phyloP scores from a whole-genome alignment of 768 basidiomycete species.

The Scleroderma citrinum region DNA sequence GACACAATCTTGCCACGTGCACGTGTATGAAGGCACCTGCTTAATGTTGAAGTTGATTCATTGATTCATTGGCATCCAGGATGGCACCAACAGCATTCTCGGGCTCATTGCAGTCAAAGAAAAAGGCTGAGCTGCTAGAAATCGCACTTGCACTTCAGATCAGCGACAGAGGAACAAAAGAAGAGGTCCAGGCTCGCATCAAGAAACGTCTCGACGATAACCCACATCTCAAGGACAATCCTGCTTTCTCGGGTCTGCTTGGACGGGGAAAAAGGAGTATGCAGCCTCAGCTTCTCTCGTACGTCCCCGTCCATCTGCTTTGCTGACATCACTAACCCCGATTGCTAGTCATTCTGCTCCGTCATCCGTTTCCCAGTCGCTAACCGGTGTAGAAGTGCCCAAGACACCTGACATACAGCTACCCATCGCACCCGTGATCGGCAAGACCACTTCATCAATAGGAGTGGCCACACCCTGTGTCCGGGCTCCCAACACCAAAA shows the following conservation, averaged over 20 bases:
- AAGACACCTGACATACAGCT: constrained; percentile 10
- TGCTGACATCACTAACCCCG: constrained; percentile 3
- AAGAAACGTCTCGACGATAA: constrained; percentile 56
- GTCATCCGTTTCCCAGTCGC: constrained; percentile 11
- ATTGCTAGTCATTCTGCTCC: constrained; percentile 11
- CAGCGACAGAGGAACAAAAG: constrained; percentile 53
- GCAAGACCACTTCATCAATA: no score
- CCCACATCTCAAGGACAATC: constrained; percentile 50
- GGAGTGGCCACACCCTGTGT: no score
- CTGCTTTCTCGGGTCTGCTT: constrained; percentile 52
- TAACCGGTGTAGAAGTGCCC: constrained; percentile 9
- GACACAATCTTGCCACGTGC: neutral
- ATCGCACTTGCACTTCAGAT: constrained; percentile 51
- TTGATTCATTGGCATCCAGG: constrained; percentile 1
- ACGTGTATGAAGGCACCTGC: neutral
- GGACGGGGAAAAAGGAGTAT: constrained; percentile 32
- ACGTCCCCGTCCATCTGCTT: neutral
- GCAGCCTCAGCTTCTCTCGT: constrained; percentile 8
- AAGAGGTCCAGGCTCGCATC: constrained; percentile 56
- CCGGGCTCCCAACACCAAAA: no score
- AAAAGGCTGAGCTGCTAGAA: constrained; percentile 61
- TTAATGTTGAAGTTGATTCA: neutral
- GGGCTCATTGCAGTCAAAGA: constrained; percentile 57
- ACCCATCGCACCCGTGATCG: no score
- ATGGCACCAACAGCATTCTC: constrained; percentile 46